Evolutionary conservation across 192 early-diverging fungal species (phyloP).

Genomic region (Coemansia sp.): DNA sequence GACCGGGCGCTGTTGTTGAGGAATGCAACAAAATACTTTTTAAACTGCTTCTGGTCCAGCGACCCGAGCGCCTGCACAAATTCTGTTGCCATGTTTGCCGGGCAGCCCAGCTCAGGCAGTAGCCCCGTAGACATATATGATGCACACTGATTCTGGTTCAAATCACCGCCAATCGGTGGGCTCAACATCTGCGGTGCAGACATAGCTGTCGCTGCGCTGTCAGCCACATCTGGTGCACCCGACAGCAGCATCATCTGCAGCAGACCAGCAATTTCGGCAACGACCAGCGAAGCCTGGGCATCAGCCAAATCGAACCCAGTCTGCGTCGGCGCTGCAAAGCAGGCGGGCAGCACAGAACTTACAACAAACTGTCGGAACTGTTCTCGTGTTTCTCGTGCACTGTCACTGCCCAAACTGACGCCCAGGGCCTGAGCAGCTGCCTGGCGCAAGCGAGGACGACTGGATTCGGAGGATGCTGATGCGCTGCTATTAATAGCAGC

Average conservation of each 20-base stretch:
- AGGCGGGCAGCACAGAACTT: slow-evolving; percentile 67
- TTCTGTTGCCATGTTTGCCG: slow-evolving; percentile 61
- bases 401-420: slow-evolving; percentile 20
- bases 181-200: slow-evolving; percentile 30
- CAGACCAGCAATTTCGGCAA: slow-evolving; percentile 54
- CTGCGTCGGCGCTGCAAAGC: slow-evolving; percentile 81
- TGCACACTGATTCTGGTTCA: slow-evolving; percentile 45
- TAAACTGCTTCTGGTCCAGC: slow-evolving; percentile 65
- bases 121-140: slow-evolving; percentile 36
- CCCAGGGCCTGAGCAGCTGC: slow-evolving; percentile 29
- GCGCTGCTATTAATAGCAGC: slow-evolving; percentile 31
- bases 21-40: slow-evolving; percentile 63
- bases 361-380: slow-evolving; percentile 76
- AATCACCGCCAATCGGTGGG: slow-evolving; percentile 37
- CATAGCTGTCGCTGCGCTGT: slow-evolving; percentile 21
- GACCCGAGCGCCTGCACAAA: slow-evolving; percentile 76
- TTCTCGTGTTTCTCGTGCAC: slow-evolving; percentile 27
- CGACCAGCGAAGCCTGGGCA: slow-evolving; percentile 72
- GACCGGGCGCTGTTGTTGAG: slow-evolving; percentile 18
- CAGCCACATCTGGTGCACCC: slow-evolving; percentile 36
- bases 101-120: slow-evolving; percentile 58
- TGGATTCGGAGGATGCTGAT: slow-evolving; percentile 6
- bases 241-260: slow-evolving; percentile 51
- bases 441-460: slow-evolving; percentile 21
- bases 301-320: slow-evolving; percentile 70